Evolutionary conservation across 805 yeast genomes (phyloP).

Genomic region (Metschnikowia proteae): DNA sequence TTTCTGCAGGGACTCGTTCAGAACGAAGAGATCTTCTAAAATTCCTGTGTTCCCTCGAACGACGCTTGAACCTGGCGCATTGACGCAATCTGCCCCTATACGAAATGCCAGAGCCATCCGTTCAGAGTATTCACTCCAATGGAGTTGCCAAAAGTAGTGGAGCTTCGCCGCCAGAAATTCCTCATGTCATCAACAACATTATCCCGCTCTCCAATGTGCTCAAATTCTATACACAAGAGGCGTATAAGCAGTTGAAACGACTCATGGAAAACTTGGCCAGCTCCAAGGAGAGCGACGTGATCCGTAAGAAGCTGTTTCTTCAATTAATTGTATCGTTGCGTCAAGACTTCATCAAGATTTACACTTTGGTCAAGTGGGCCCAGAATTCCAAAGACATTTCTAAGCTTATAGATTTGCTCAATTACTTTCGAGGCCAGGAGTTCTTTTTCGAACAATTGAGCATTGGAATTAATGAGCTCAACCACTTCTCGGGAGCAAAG

Average conservation of each 20-base stretch:
- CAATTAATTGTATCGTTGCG: slow-evolving; percentile 67
- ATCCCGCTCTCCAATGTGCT: slow-evolving; percentile 60
- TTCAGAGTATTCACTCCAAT: slow-evolving; percentile 1
- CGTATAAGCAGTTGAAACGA: slow-evolving; percentile 60
- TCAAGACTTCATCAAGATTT: slow-evolving; percentile 78
- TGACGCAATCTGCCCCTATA: neutral
- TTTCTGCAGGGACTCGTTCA: neutral
- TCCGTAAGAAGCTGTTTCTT: slow-evolving; percentile 65
- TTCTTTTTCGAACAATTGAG: slow-evolving; percentile 57
- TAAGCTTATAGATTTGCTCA: slow-evolving; percentile 75
- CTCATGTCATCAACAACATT: slow-evolving; percentile 71
- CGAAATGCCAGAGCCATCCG: slow-evolving; percentile 4
- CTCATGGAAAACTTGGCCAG: slow-evolving; percentile 56
- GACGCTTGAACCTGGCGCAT: neutral
- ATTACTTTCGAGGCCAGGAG: slow-evolving; percentile 82
- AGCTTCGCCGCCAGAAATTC: slow-evolving; percentile 42
- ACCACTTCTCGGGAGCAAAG: slow-evolving; percentile 81
- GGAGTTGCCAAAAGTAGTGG: neutral
- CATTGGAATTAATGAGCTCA: slow-evolving; percentile 64
- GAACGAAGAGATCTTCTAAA: neutral
- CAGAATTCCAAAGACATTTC: slow-evolving; percentile 67
- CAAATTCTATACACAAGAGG: slow-evolving; percentile 53
- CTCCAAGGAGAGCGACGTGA: slow-evolving; percentile 50
- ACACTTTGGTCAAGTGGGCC: slow-evolving; percentile 89
- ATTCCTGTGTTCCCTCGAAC: neutral